Base-by-base conservation (phyloP, 306 rosid genomes). In the Hippophae gyantsensis region DNA sequence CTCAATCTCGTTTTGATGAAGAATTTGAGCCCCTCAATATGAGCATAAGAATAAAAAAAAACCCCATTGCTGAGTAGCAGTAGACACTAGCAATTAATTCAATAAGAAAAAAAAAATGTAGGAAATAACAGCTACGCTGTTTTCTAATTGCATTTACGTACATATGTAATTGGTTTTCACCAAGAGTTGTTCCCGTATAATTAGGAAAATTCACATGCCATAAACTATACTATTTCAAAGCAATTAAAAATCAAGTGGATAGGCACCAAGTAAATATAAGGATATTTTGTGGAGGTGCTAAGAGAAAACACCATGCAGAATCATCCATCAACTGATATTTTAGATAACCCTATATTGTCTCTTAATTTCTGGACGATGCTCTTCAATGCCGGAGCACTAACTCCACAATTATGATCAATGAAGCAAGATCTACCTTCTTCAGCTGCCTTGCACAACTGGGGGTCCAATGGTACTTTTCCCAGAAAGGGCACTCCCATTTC, bases 391-490 rank as follows among this genome's bases (percentile, higher is more conserved):
- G 93, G 73, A 46, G 96, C 95, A 61, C 95, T 81, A 41, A 61
- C 76, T 55, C 76, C 78, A 52, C 89, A 72, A 43, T 63, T 75
- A 55, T 82, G 80, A 63, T 79, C 87, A 64, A 48, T 59, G 68
- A 92, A 92, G 69, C 98, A 92, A 43, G 98, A 92, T 54, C 83
- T 74, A 27, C 96, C 98, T 70, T 82, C 95, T 73, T 92, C 98
- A 5, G 98, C 90, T 7, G 88, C 98, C 83, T 87, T 92, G 58
- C 98, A 81, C 53, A 88, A 95, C 80, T 71, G 74, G 10, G 98
- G 98, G 46, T 92, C 98, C 73, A 92, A 62, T 9, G 98, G 98
- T 62, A 92, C 89, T 72, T 80, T 83, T 57, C 98, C 98, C 27
- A 92, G 79, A 79, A 87, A 87, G 6, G 88, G 86, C 13, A 92